Percentiles rank a stretch among this genome's conserved stretches.
These are phyloP conservation scores for Ascochyta koolunga DNA, from an alignment of 2,329 filamentous ascomycete species.

Conservation along the genomic window DNA sequence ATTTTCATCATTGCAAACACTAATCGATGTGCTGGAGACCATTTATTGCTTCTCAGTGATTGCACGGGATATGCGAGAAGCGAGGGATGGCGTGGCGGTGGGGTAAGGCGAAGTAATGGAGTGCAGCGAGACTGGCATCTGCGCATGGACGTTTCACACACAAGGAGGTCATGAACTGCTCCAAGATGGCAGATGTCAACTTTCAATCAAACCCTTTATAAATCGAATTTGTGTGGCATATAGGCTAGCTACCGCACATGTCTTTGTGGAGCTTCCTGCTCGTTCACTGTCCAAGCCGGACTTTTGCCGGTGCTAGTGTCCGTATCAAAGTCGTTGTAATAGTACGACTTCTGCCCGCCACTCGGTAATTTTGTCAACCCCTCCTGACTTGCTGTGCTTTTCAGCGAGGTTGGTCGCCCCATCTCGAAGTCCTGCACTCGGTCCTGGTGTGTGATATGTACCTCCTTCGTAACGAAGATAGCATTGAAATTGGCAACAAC, in stretches of 20 bases:
- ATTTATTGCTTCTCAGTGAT: conserved; percentile 7
- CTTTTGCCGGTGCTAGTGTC: conserved; percentile 7
- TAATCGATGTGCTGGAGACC: conserved; percentile 12
- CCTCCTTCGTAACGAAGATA: conserved; percentile 45
- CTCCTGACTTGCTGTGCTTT: conserved; percentile 31
- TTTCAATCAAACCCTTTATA: neutral
- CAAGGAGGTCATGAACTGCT: neutral
- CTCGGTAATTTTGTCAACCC: conserved; percentile 23
- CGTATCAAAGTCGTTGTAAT: conserved; percentile 20
- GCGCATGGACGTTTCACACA: conserved; percentile 15
- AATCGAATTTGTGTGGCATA: neutral
- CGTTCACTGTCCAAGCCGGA: conserved; percentile 2
- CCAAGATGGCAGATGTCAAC: conserved; percentile 2
- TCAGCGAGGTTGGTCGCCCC: conserved; percentile 22
- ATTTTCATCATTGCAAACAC: conserved; percentile 4
- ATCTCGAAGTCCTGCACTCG: conserved; percentile 30
- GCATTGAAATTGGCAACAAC: conserved; percentile 34
- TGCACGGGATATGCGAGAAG: neutral
- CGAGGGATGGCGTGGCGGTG: conserved; percentile 9
- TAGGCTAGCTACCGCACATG: neutral
- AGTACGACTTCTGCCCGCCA: conserved; percentile 13
- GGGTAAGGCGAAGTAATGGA: conserved; percentile 3
- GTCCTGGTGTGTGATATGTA: conserved; percentile 35
- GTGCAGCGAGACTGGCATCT: conserved; percentile 19
- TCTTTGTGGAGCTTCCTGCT: neutral